Percentiles rank a stretch among this genome's conserved stretches.
These are phyloP conservation scores for Graphilbum fragrans DNA, from an alignment of 2,329 filamentous ascomycete species.

Conservation along the genomic window DNA sequence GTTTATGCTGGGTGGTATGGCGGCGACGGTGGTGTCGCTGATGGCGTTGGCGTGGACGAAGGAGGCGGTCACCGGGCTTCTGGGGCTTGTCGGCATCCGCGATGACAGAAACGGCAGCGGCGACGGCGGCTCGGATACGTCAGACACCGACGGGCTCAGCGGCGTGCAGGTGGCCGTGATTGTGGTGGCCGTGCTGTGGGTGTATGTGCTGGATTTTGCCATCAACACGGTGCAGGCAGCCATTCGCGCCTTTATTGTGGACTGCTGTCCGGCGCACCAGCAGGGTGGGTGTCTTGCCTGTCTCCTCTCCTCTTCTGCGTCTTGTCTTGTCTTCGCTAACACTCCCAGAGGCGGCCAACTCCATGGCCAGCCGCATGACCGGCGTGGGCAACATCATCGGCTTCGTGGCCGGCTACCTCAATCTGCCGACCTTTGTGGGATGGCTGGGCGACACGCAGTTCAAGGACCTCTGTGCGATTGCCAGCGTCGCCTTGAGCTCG, in stretches of 20 bases:
- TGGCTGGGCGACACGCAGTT: constrained; percentile 85
- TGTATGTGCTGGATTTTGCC: constrained; percentile 86
- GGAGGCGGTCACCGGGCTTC: constrained; percentile 56
- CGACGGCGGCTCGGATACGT: not conserved
- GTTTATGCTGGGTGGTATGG: constrained; percentile 62
- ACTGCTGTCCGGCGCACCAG: constrained; percentile 83
- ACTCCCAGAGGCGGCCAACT: constrained; percentile 63
- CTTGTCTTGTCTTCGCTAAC: not conserved
- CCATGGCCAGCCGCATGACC: constrained; percentile 80
- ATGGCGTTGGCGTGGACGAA: constrained; percentile 62
- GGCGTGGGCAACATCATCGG: constrained; percentile 86
- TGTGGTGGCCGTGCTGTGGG: constrained; percentile 67
- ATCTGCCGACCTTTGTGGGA: constrained; percentile 62
- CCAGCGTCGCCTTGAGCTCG: constrained; percentile 56
- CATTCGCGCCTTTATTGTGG: constrained; percentile 84
- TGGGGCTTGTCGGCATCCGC: constrained; percentile 25
- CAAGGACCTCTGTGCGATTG: constrained; percentile 80
- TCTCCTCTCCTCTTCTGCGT: not conserved
- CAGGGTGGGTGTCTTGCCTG: constrained; percentile 37
- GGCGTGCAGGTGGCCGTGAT: constrained; percentile 57
- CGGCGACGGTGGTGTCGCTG: constrained; percentile 55
- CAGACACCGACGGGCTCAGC: constrained; percentile 12
- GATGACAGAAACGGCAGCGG: not conserved
- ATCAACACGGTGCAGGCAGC: constrained; percentile 95
- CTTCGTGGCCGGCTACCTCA: constrained; percentile 74